phyloP scores from a whole-genome alignment of 108 stramenopile species.

The Nitzschia sp. region DNA sequence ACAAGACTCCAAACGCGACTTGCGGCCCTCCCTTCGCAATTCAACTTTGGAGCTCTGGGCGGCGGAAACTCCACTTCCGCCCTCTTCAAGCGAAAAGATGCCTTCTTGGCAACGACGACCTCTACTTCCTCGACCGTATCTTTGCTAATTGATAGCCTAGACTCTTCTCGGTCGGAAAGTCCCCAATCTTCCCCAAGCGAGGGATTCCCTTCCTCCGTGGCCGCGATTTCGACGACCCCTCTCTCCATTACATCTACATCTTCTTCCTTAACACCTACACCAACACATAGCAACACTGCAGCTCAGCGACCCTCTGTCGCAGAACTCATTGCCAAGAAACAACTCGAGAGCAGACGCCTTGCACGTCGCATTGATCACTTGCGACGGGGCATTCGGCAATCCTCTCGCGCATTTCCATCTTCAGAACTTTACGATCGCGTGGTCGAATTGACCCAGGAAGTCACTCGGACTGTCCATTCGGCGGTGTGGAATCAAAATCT shows the following conservation, averaged over 20 bases:
- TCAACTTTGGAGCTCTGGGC: conserved; percentile 7
- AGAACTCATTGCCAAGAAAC: neutral
- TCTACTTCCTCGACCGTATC: neutral
- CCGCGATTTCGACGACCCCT: neutral
- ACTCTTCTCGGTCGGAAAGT: neutral
- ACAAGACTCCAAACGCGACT: conserved; percentile 14
- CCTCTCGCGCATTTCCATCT: conserved; percentile 5
- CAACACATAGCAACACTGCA: neutral
- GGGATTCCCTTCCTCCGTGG: neutral
- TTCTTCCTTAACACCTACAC: neutral
- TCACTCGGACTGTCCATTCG: conserved; percentile 32
- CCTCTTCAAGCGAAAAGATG: neutral
- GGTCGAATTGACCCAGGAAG: conserved; percentile 44
- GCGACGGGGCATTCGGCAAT: conserved; percentile 33
- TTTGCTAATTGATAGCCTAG: neutral
- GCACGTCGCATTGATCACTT: conserved; percentile 37
- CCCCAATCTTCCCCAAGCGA: neutral
- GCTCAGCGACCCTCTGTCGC: neutral
- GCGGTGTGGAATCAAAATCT: conserved; percentile 26
- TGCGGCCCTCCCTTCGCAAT: conserved; percentile 7
- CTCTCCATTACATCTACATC: neutral
- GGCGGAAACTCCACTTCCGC: conserved; percentile 23
- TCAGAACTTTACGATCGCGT: conserved; percentile 59
- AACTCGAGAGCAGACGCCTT: neutral
- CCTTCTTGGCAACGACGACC: neutral